Evolutionary conservation across 2,329 filamentous ascomycete species (phyloP).

Genomic region (Epichloe sylvatica): DNA sequence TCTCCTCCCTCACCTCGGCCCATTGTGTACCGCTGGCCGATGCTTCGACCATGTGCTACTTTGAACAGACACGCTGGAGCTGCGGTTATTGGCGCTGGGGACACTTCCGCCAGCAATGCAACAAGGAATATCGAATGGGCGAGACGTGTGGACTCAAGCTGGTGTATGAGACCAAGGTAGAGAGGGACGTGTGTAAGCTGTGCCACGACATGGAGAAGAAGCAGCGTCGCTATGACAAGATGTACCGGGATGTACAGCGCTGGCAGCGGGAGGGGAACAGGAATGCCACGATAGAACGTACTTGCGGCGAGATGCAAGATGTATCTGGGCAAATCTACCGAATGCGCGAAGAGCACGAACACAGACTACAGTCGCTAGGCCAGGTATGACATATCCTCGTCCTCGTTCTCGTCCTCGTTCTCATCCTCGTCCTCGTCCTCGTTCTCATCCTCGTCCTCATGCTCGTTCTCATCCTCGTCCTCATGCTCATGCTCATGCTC

Average conservation of each 20-base stretch:
- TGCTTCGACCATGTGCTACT: conserved; percentile 69
- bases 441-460: not conserved
- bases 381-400: conserved; percentile 12
- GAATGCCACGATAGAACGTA: conserved; percentile 56
- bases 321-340: conserved; percentile 45
- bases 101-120: conserved; percentile 82
- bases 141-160: conserved; percentile 94
- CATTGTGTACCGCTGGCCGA: conserved; percentile 9
- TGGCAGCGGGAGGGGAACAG: conserved; percentile 68
- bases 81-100: conserved; percentile 95
- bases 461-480: not conserved
- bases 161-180: conserved; percentile 57
- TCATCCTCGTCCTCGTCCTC: not conserved
- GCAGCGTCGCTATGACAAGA: conserved; percentile 57
- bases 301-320: conserved; percentile 54
- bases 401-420: not conserved
- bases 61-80: conserved; percentile 71
- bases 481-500: fast-evolving
- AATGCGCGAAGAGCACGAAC: conserved; percentile 28
- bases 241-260: conserved; percentile 58
- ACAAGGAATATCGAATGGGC: conserved; percentile 86
- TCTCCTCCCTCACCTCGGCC: conserved; percentile 4
- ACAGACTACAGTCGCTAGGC: conserved; percentile 21
- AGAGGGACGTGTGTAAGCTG: conserved; percentile 58
- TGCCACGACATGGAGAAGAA: conserved; percentile 88